A percentile compares a stretch with the other conserved stretches of the same genome.
Conservation (phyloP, 2,329 filamentous ascomycete species). For the Cordyceps farinosa region DNA sequence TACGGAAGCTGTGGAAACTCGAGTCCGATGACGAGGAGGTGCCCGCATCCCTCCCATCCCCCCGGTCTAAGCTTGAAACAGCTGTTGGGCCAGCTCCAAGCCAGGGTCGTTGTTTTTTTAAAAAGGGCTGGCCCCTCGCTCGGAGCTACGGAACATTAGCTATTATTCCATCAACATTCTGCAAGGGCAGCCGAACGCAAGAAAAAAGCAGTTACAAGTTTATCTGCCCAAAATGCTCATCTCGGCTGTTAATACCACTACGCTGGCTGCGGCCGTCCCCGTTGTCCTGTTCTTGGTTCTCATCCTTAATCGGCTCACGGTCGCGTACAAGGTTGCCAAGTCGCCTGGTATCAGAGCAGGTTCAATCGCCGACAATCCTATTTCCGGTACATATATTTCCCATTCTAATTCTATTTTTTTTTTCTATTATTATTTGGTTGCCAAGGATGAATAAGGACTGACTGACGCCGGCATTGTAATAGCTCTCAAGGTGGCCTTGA, state of each 20-base stretch:
- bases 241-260: neutral
- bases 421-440: too few species aligned
- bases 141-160: neutral
- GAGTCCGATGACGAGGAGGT: slow-evolving; percentile 4
- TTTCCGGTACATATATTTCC: neutral
- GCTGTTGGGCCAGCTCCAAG: neutral
- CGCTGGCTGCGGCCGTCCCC: slow-evolving; percentile 15
- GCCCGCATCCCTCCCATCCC: neutral
- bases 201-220: neutral
- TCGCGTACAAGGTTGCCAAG: slow-evolving; percentile 12
- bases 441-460: too few species aligned
- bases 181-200: neutral
- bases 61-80: slow-evolving; percentile 13
- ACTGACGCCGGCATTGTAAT: neutral
- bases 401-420: too few species aligned
- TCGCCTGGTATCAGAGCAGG: slow-evolving; percentile 10
- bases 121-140: slow-evolving; percentile 4
- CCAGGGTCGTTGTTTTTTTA: neutral
- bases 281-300: neutral
- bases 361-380: slow-evolving; percentile 7
- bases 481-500: neutral
- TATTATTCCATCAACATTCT: neutral
- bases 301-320: neutral
- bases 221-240: neutral
- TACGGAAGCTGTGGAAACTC: neutral